phyloP scores from a whole-genome alignment of 768 basidiomycete genomes.

The Kwoniella dejecticola region DNA sequence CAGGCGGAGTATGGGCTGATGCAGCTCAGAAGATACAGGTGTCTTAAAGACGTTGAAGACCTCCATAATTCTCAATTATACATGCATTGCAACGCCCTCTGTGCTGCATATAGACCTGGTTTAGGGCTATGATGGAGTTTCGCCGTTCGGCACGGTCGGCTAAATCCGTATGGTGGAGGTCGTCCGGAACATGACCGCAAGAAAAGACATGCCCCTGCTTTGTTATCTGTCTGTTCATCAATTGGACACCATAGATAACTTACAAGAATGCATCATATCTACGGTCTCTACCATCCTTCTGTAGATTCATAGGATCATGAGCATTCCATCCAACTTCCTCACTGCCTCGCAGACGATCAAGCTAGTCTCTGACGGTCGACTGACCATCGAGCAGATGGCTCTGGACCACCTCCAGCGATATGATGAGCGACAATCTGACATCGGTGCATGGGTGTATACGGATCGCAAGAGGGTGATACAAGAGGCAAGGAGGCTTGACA shows the following conservation, averaged over 20 bases:
- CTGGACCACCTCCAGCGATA: constrained; percentile 30
- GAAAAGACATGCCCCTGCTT: no score
- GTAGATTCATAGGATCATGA: no score
- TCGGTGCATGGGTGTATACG: constrained; percentile 39
- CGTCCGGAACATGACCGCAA: no score
- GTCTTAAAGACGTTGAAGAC: no score
- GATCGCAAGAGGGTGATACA: constrained; percentile 26
- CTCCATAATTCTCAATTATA: no score
- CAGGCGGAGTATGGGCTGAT: constrained; percentile 22
- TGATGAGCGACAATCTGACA: constrained; percentile 25
- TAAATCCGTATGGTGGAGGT: no score
- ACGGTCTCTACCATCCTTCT: no score
- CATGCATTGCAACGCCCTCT: background rate
- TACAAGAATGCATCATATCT: no score
- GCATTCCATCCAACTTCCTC: constrained; percentile 27
- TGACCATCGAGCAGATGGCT: constrained; percentile 30
- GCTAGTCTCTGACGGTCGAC: constrained; percentile 20
- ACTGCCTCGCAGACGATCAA: constrained; percentile 32
- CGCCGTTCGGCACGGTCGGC: no score
- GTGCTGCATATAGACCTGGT: background rate
- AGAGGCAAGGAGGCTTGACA: constrained; percentile 34
- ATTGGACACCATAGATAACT: no score
- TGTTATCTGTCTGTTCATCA: no score
- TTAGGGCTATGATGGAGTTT: no score
- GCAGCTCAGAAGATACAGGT: constrained; percentile 11